Conservation (phyloP, 2,329 filamentous ascomycete species). For the Penicillium fuscoglaucum region DNA sequence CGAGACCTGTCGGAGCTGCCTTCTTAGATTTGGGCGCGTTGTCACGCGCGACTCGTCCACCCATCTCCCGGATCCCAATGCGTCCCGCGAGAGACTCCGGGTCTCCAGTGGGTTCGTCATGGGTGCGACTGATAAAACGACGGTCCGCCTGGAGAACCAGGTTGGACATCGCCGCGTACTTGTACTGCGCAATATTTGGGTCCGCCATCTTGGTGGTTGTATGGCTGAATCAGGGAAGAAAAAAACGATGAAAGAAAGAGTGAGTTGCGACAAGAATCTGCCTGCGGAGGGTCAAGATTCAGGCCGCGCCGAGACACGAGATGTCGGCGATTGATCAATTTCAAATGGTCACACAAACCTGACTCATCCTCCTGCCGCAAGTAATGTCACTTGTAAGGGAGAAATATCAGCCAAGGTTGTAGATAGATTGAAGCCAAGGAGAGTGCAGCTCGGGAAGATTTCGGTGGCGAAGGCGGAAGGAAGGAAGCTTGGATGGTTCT, state of each 20-base stretch:
- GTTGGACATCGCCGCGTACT: constrained; percentile 99
- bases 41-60: constrained; percentile 76
- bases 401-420: constrained; percentile 31
- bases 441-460: constrained; percentile 36
- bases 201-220: constrained; percentile 63
- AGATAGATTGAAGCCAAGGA: constrained; percentile 23
- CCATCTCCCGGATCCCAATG: constrained; percentile 94
- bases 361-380: constrained; percentile 38
- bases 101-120: constrained; percentile 93
- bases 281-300: constrained; percentile 35
- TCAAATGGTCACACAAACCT: constrained; percentile 38
- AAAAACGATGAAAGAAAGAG: constrained; percentile 20
- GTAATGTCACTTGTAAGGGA: constrained; percentile 29
- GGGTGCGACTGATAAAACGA: constrained; percentile 87
- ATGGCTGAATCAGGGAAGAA: constrained; percentile 10
- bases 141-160: constrained; percentile 99
- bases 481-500: constrained; percentile 26
- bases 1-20: constrained; percentile 66
- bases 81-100: constrained; percentile 95
- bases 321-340: constrained; percentile 24
- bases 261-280: constrained; percentile 31
- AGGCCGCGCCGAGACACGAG: constrained; percentile 35
- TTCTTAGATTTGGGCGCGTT: constrained; percentile 79
- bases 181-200: constrained; percentile 86
- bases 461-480: constrained; percentile 40